phyloP scores from a whole-genome alignment of 2,329 filamentous ascomycete species.

The Tetracladium maxilliforme region DNA sequence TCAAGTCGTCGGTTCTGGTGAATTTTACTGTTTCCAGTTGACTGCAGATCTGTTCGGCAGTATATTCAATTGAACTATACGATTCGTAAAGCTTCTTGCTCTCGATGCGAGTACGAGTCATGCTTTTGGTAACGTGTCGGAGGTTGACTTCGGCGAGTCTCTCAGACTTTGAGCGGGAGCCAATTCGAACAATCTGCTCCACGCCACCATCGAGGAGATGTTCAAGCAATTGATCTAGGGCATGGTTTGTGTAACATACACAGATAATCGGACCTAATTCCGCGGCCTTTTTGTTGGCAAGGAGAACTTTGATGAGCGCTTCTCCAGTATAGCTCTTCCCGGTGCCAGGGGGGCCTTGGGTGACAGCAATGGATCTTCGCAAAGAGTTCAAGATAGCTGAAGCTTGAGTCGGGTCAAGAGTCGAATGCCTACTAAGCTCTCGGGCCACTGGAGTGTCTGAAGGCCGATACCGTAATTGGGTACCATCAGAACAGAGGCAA shows the following conservation, averaged over 20 bases:
- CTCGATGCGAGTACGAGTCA: too few species aligned
- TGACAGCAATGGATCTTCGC: constrained; percentile 36
- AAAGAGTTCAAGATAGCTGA: constrained; percentile 36
- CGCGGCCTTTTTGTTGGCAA: constrained; percentile 23
- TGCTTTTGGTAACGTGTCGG: constrained; percentile 5
- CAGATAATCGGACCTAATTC: constrained; percentile 32
- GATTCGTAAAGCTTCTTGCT: too few species aligned
- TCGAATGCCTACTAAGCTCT: constrained; percentile 17
- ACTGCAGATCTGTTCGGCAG: too few species aligned
- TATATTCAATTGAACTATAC: too few species aligned
- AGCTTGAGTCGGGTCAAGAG: constrained; percentile 36
- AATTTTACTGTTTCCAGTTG: too few species aligned
- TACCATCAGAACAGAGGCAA: too few species aligned
- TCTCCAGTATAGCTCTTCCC: constrained; percentile 51
- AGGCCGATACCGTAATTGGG: too few species aligned
- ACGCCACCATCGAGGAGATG: constrained; percentile 11
- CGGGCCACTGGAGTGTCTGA: too few species aligned
- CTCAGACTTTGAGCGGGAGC: constrained; percentile 10
- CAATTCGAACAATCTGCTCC: constrained; percentile 9
- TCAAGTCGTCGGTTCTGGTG: too few species aligned
- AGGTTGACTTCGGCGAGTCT: constrained; percentile 9
- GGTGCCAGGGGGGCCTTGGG: constrained; percentile 58
- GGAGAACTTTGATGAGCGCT: constrained; percentile 37
- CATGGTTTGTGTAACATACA: constrained; percentile 22
- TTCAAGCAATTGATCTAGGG: constrained; percentile 15